Base-by-base conservation (phyloP, 768 basidiomycete species). In the Tulasnella sp. region DNA sequence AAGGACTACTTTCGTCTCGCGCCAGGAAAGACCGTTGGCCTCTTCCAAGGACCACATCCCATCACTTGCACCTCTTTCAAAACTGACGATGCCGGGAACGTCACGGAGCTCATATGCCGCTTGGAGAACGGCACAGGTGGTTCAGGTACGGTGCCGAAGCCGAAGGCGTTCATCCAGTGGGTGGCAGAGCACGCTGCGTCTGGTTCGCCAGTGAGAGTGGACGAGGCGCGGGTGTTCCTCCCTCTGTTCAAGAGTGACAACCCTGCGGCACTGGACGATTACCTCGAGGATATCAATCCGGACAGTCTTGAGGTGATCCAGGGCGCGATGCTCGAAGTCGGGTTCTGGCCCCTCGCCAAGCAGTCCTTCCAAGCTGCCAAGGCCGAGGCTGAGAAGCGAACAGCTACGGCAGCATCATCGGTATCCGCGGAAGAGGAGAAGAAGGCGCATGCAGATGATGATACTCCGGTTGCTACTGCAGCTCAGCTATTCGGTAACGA, bases 1-100 rank as follows among this genome's bases (percentile, higher is more conserved):
- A 84, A 84, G 62, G 93, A 98, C 68, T 99, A 96, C 73, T 98
- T 93, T 82, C 85, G 96, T 43, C 84, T 99, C 48, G 91, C 94
- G 15, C 96, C 96, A 5, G 93, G 93, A 48, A 97, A 97, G 75
- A 91, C 92, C 0, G 96, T 98, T 44, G 96, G 96, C 15, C 74
- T 99, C 25, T 94, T 97, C 78, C 87, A 92, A 69, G 92, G 84
- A 15, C 92, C 92, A 2, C 73, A 83, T 70, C 90, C 93, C 7
- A 87, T 99, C 68, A 92, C 92, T 22, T 94, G 91, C 71, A 87
- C 82, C n/a, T 88, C 87, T 3, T 88, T 85, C 76, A 84, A 83
- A 72, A 83, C 77, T 1, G 85, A 96, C 70, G 75, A 83, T 2
- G 66, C 69, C 2, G 88, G 91, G 22, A 73, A 81, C 53, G 85